phyloP scores from a whole-genome alignment of 1,284 basidiomycete genomes.

The Ceratobasidium sp. region DNA sequence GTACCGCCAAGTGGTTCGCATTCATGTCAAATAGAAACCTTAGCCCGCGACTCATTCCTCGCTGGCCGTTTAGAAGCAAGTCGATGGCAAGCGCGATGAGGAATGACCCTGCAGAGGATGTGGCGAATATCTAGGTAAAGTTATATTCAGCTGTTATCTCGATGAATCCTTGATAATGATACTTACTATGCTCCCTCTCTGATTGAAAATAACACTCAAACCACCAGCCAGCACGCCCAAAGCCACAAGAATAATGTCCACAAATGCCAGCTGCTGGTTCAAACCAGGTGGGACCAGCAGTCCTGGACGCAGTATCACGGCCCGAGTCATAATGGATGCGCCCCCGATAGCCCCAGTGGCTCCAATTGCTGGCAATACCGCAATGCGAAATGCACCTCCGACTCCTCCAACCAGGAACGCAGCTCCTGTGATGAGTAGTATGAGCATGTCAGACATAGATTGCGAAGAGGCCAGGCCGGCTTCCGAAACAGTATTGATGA shows the following conservation, averaged over 20 bases:
- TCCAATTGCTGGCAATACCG: slow-evolving; percentile 10
- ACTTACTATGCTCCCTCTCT: slow-evolving; percentile 24
- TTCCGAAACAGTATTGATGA: slow-evolving; percentile 36
- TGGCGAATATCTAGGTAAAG: slow-evolving; percentile 23
- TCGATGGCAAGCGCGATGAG: slow-evolving; percentile 31
- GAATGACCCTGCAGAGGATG: slow-evolving; percentile 21
- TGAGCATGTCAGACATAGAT: slow-evolving; percentile 38
- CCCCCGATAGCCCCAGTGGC: slow-evolving; percentile 31
- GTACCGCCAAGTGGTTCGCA: slow-evolving; percentile 35
- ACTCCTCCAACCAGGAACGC: slow-evolving; percentile 28
- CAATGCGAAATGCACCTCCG: slow-evolving; percentile 29
- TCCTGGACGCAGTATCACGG: slow-evolving; percentile 33
- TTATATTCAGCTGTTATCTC: not conserved
- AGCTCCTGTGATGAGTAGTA: slow-evolving; percentile 32
- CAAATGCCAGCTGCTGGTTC: slow-evolving; percentile 34
- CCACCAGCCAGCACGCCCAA: slow-evolving; percentile 12
- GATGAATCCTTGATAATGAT: not conserved
- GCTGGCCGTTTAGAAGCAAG: slow-evolving; percentile 30
- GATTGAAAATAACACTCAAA: slow-evolving; percentile 34
- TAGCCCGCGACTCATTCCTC: slow-evolving; percentile 36
- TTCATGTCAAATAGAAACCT: slow-evolving; percentile 40
- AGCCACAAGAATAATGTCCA: slow-evolving; percentile 27
- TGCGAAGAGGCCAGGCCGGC: slow-evolving; percentile 28
- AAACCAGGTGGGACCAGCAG: slow-evolving; percentile 25
- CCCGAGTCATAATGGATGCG: slow-evolving; percentile 14